phyloP scores from a whole-genome alignment of 805 yeast genomes.

The Sungouiella blattae region DNA sequence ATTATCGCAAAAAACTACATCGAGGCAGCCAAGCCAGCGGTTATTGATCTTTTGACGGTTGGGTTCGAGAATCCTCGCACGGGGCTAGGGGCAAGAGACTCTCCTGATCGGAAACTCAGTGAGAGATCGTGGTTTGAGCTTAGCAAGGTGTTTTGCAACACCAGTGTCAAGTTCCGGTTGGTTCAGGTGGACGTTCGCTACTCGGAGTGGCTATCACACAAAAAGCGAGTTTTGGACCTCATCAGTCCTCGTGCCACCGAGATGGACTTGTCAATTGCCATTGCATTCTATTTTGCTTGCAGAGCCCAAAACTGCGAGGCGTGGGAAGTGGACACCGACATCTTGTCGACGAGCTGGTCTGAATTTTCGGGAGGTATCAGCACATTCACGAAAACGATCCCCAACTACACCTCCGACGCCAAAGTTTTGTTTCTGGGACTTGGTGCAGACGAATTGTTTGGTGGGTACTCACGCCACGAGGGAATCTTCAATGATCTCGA shows the following conservation, averaged over 20 bases:
- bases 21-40: conserved; percentile 11
- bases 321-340: conserved; percentile 1
- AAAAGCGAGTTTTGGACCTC: conserved; percentile 51
- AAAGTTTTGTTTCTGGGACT: conserved; percentile 84
- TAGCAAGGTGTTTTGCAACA: conserved; percentile 34
- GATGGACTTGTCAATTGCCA: conserved; percentile 93
- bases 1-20: conserved; percentile 24
- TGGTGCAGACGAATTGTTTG: conserved; percentile 97
- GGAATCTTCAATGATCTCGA: conserved; percentile 34
- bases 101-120: conserved; percentile 85
- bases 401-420: conserved; percentile 47
- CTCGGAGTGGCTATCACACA: conserved; percentile 53
- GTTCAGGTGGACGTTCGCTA: conserved; percentile 74
- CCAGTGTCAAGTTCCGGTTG: conserved; percentile 41
- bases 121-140: conserved; percentile 57
- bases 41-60: conserved; percentile 79
- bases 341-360: not conserved
- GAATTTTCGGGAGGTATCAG: not conserved
- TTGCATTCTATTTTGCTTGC: conserved; percentile 92
- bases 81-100: conserved; percentile 50
- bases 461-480: conserved; percentile 89
- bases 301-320: conserved; percentile 28
- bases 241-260: conserved; percentile 87
- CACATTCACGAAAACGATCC: not conserved
- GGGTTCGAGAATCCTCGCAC: conserved; percentile 91